phyloP scores from a whole-genome alignment of 1,284 basidiomycete genomes.

The Moesziomyces sp. region DNA sequence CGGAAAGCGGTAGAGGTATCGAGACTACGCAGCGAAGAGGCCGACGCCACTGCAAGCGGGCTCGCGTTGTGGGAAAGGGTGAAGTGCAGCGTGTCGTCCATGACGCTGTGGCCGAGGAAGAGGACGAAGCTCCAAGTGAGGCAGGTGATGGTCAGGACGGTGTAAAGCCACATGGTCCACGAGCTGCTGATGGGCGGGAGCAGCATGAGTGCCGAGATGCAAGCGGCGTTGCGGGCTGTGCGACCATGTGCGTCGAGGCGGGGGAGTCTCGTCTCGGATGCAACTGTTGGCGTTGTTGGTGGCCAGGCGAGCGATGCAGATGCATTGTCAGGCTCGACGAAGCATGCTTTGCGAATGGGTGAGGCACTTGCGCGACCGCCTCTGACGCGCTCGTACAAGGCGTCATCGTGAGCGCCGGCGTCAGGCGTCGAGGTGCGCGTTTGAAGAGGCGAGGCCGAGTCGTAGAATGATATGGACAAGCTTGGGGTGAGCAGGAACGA shows the following conservation, averaged over 20 bases:
- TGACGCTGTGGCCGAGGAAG: slow-evolving; percentile 17
- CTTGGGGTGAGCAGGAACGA: slow-evolving; percentile 62
- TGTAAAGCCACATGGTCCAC: slow-evolving; percentile 30
- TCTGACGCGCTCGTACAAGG: neutral
- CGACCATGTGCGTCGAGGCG: slow-evolving; percentile 25
- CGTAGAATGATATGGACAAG: slow-evolving; percentile 65
- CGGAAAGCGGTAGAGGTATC: slow-evolving; percentile 1
- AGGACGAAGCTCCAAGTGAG: slow-evolving; percentile 31
- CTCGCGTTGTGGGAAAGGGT: slow-evolving; percentile 20
- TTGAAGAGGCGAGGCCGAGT: slow-evolving; percentile 20
- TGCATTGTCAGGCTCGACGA: slow-evolving; percentile 20
- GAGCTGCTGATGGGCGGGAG: slow-evolving; percentile 30
- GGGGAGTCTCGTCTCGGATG: slow-evolving; percentile 12
- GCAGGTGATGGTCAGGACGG: slow-evolving; percentile 19
- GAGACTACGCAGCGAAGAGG: slow-evolving; percentile 16
- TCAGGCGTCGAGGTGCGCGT: neutral
- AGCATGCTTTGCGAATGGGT: slow-evolving; percentile 10
- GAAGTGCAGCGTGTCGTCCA: slow-evolving; percentile 33
- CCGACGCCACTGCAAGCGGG: slow-evolving; percentile 1
- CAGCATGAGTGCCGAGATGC: slow-evolving; percentile 22
- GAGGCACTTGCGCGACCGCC: slow-evolving; percentile 6
- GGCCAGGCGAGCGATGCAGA: slow-evolving; percentile 1
- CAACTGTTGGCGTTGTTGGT: neutral
- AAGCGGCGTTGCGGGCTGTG: slow-evolving; percentile 20
- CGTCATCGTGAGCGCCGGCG: neutral